Base-by-base conservation (phyloP, 1,139 yeast species). In the Hyphopichia wangnamkhiaoensis region DNA sequence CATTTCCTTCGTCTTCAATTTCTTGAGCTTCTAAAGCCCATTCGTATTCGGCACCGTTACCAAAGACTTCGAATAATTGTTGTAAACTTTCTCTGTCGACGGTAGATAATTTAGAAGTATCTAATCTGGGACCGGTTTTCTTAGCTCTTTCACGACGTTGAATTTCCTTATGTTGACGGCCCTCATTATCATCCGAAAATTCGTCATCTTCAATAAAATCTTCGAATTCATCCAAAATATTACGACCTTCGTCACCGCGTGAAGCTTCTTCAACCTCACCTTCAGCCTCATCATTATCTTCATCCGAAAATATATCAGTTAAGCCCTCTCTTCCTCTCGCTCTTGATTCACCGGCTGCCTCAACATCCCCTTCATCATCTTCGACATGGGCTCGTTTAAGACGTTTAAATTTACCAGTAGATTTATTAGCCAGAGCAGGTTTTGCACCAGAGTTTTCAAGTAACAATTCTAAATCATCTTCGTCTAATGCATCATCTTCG, bases 161-260 rank as follows among this genome's bases (percentile, higher is more conserved):
- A 33, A 56, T 53, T 19, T 59, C 63, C 45, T 59, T 59, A 37
- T 61, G 61, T 39, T 64, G 61, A 13, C 63, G 56, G 18, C 65
- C 72, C 48, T 80, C 87, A 49, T 89, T 96, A 50, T 89, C 96
- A 54, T 90, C 97, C 3, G 95, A 88, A 56, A 85, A 85, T 59
- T 91, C 97, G 60, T 93, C 98, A 47, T 93, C 98, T 61, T 91
- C 98, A 52, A 93, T 93, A 66, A 93, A 93, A 59, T 91, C 98
- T 58, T 90, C 98, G 54, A 93, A 83, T 59, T 93, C 98, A 56
- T 90, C 95, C 50, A 82, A 56, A 34, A 68, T 66, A 49, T 70
- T 65, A 27, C 68, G 66, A 24, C 60, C 63, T 12, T 60, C 75
- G 17, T 57, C 72, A 8, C 68, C 72, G 9, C 57, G 63, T 23